These are phyloP conservation scores for Solanum hybrid DNA, from an alignment of 305 asterid genomes.

Conservation along the genomic window DNA sequence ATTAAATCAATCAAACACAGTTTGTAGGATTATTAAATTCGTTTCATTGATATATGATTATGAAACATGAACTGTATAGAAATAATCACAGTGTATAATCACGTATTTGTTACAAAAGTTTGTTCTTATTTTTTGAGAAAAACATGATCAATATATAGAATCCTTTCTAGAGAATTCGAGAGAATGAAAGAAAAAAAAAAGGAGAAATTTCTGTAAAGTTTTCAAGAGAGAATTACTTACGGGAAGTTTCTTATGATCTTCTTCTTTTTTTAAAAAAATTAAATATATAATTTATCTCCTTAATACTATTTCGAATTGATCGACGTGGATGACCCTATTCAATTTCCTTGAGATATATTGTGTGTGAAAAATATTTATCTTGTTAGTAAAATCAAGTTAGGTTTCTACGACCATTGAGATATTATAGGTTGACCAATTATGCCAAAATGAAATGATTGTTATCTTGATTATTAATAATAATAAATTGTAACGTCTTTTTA, in stretches of 20 bases:
- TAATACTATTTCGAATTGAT: not conserved
- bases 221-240: not conserved
- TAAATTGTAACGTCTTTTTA: not conserved
- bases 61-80: not conserved
- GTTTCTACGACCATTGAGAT: not conserved
- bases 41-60: not conserved
- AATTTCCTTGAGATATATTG: not conserved
- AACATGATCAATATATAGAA: not conserved
- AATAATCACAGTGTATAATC: not conserved
- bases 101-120: not conserved
- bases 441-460: not conserved
- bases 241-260: not conserved
- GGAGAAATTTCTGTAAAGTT: not conserved
- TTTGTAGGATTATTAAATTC: no score
- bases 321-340: not conserved
- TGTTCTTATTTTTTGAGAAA: not conserved
- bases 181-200: not conserved
- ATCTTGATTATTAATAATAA: not conserved
- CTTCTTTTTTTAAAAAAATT: not conserved
- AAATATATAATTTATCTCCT: not conserved
- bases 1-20: not conserved
- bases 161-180: not conserved
- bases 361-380: not conserved
- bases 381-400: not conserved
- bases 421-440: not conserved